Percentiles rank a stretch among this genome's conserved stretches.
Evolutionary conservation across 352 stramenopile species (phyloP).

Genomic region (Peronospora belbahrii): DNA sequence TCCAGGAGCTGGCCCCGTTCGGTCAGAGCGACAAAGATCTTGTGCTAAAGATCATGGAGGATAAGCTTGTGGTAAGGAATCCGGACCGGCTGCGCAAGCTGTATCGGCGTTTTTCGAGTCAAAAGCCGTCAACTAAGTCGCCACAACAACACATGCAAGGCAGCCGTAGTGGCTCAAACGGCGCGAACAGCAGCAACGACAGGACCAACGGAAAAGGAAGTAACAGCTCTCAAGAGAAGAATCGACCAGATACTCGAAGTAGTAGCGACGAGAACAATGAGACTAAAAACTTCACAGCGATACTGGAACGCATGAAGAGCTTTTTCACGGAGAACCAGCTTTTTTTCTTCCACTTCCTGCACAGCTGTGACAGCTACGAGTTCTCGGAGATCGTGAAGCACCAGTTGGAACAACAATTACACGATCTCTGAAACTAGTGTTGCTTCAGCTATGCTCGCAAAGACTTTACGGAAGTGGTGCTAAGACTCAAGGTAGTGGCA

Average conservation of each 20-base stretch:
- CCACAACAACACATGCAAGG: conserved; percentile 4
- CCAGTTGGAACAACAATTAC: conserved; percentile 46
- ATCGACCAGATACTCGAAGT: conserved; percentile 2
- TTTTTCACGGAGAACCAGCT: conserved; percentile 63
- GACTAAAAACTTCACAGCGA: conserved; percentile 18
- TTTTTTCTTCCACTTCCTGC: conserved; percentile 70
- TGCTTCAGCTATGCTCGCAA: conserved; percentile 32
- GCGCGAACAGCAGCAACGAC: conserved; percentile 1
- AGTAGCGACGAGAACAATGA: conserved; percentile 5
- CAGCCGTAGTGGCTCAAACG: not conserved
- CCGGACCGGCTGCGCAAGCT: conserved; percentile 59
- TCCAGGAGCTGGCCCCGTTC: conserved; percentile 55
- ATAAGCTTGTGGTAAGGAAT: conserved; percentile 59
- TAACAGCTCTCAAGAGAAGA: conserved; percentile 7
- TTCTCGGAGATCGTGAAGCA: conserved; percentile 55
- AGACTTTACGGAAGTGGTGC: conserved; percentile 48
- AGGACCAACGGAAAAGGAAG: conserved; percentile 7
- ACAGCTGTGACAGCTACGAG: conserved; percentile 53
- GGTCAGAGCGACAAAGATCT: conserved; percentile 70
- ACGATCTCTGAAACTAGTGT: conserved; percentile 17
- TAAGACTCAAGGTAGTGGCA: conserved; percentile 53
- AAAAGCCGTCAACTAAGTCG: conserved; percentile 28
- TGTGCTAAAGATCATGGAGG: conserved; percentile 57
- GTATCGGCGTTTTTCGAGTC: conserved; percentile 57
- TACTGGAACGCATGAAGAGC: conserved; percentile 25